phyloP scores from a whole-genome alignment of 257 asterid genomes.

The Scutellaria minor region DNA sequence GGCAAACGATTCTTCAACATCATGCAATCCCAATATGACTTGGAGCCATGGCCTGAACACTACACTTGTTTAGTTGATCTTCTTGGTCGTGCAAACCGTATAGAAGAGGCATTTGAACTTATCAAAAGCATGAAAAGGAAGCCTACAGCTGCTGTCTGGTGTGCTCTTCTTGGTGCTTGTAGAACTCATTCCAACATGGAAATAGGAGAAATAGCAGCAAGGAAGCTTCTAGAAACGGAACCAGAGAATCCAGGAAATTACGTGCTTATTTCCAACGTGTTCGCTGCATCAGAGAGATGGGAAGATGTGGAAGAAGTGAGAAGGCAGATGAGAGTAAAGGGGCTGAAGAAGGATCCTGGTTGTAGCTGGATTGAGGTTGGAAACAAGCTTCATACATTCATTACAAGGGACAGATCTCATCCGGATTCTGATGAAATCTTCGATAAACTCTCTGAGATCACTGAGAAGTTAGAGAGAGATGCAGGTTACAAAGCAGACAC shows the following conservation, averaged over 20 bases:
- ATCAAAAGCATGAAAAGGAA: constrained; percentile 53
- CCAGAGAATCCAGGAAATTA: constrained; percentile 80
- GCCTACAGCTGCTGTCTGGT: constrained; percentile 73
- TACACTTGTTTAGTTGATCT: constrained; percentile 81
- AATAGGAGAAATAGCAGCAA: constrained; percentile 78
- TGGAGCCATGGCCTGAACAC: constrained; percentile 93
- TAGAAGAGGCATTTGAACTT: constrained; percentile 69
- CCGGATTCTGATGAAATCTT: constrained; percentile 58
- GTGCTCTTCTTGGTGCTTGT: constrained; percentile 80
- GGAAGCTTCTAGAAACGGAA: constrained; percentile 73
- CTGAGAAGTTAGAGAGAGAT: constrained; percentile 55
- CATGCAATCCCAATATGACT: constrained; percentile 56
- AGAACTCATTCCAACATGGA: constrained; percentile 59
- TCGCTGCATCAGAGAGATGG: constrained; percentile 77
- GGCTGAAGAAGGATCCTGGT: constrained; percentile 80
- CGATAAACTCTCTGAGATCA: constrained; percentile 49
- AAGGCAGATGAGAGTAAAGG: constrained; percentile 58
- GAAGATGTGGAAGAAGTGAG: constrained; percentile 73
- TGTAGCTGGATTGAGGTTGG: constrained; percentile 90
- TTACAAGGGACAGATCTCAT: constrained; percentile 70
- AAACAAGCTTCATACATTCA: constrained; percentile 62
- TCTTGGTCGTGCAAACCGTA: constrained; percentile 80
- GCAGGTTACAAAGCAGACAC: constrained; percentile 75
- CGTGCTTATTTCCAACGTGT: constrained; percentile 72
- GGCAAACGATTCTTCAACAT: constrained; percentile 55